Evolutionary conservation across 441 rosid genomes (phyloP), one percentile per base, ranked within the genome.

Genomic region (Pelargonium fulgidum): DNA sequence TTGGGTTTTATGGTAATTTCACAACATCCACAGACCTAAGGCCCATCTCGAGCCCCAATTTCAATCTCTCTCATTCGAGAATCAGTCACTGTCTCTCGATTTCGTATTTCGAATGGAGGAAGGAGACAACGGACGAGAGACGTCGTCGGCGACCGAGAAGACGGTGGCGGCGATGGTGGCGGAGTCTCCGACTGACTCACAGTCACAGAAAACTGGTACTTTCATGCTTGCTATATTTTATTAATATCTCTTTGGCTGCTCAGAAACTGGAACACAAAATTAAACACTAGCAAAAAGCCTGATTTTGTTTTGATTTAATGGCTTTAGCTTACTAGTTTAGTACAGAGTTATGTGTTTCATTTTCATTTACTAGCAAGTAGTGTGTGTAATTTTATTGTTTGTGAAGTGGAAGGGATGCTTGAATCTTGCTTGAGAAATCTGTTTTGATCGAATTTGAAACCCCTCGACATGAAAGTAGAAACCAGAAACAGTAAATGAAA

Each of bases 141-240:
- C 59, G 59, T 14, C 59, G 59, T 52, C 59, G 59, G 59, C 22
- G 59, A 52, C 59, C 22, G 22, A 52, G 59, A 52, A 52, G 59
- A 9, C 10, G 59, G 13, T 14, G 59, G 7, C n/a, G 59, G 59
- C 2, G 7, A 5, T 4, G 59, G 59, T n/a, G 7, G 1, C 9
- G 20, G 59, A 52, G 16, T 52, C 59, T 4, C 59, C 59, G 19
- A 52, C 59, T 10, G 59, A 52, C 7, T 52, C 59, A 14, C 59
- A 52, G 59, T 52, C 19, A 6, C 59, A 52, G 59, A 0, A 52
- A 52, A 52, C 59, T 52, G 59, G 59, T 52, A 52, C 59, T 52
- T 50, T 11, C 16, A 14, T 50, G 3, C 58, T 0, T 50, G 56
- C 19, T n/a, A 2, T 50, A 22, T n/a, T 52, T 14, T 14, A 16